Evolutionary conservation across 306 rosid genomes (phyloP).

Genomic region (Heteromeles arbutifolia): DNA sequence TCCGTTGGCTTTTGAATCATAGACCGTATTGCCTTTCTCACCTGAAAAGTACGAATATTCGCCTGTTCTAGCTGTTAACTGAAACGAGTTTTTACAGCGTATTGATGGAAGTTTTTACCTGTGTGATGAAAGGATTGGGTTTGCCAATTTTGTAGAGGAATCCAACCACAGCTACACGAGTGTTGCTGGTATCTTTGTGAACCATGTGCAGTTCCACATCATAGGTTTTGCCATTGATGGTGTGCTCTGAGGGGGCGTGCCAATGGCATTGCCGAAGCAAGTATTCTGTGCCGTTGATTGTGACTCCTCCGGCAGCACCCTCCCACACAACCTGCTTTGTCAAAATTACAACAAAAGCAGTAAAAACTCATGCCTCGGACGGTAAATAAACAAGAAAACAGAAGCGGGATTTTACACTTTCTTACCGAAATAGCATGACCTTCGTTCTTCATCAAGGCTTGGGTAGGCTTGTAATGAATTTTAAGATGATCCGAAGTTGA

Average conservation of each 20-base stretch:
- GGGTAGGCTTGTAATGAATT: not conserved
- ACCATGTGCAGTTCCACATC: conserved; percentile 78
- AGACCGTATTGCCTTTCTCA: conserved; percentile 18
- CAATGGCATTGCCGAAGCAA: conserved; percentile 59
- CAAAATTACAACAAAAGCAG: not conserved
- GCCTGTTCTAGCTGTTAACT: not conserved
- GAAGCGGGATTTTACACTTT: not conserved
- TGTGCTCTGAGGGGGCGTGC: conserved; percentile 80
- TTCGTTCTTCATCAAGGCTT: conserved; percentile 17
- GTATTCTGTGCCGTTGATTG: conserved; percentile 48
- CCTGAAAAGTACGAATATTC: conserved; percentile 26
- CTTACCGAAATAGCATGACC: conserved; percentile 20
- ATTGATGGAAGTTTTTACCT: conserved; percentile 26
- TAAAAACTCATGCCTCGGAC: not conserved
- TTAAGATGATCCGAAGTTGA: not conserved
- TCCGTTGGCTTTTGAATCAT: conserved; percentile 26
- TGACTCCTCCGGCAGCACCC: conserved; percentile 47
- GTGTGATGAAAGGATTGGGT: conserved; percentile 37
- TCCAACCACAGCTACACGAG: conserved; percentile 42
- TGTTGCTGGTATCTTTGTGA: conserved; percentile 27
- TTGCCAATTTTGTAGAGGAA: conserved; percentile 45
- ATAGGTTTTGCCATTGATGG: conserved; percentile 58
- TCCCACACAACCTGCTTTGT: conserved; percentile 41
- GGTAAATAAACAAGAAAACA: not conserved
- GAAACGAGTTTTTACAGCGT: not conserved